A percentile compares a stretch with the other conserved stretches of the same genome.
These are phyloP conservation scores for Laburnicola sp. DNA, from an alignment of 2,329 filamentous ascomycete genomes.

Conservation along the genomic window DNA sequence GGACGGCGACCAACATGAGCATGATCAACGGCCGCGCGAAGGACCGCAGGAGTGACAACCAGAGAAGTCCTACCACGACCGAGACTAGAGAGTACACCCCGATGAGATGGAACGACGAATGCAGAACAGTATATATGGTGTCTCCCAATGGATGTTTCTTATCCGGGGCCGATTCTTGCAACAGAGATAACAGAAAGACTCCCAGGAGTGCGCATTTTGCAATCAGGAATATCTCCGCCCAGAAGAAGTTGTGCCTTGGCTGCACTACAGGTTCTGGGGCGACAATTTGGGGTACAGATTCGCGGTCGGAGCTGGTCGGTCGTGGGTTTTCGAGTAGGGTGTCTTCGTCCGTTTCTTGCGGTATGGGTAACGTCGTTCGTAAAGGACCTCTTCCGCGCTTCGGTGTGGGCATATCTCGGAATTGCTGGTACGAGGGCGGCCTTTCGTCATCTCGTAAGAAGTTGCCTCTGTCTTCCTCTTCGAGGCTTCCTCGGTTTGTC, in stretches of 20 bases:
- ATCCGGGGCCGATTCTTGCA: constrained; percentile 77
- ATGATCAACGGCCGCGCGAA: constrained; percentile 85
- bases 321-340: constrained; percentile 50
- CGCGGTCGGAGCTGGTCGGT: constrained; percentile 52
- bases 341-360: constrained; percentile 57
- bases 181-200: constrained; percentile 84
- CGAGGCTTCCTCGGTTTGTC: constrained; percentile 53
- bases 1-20: constrained; percentile 79
- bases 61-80: constrained; percentile 81
- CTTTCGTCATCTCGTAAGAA: constrained; percentile 52
- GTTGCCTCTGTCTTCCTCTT: constrained; percentile 44
- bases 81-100: constrained; percentile 91
- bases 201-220: constrained; percentile 81
- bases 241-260: constrained; percentile 80
- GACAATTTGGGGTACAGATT: constrained; percentile 61
- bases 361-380: constrained; percentile 44
- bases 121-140: constrained; percentile 88
- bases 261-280: constrained; percentile 51
- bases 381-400: constrained; percentile 50
- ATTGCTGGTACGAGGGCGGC: constrained; percentile 61
- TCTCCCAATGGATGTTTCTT: constrained; percentile 78
- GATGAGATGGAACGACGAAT: constrained; percentile 84
- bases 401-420: constrained; percentile 52
- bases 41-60: constrained; percentile 84
- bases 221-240: constrained; percentile 87